phyloP scores from a whole-genome alignment of 1,139 yeast genomes.

The Candida gigantensis region DNA sequence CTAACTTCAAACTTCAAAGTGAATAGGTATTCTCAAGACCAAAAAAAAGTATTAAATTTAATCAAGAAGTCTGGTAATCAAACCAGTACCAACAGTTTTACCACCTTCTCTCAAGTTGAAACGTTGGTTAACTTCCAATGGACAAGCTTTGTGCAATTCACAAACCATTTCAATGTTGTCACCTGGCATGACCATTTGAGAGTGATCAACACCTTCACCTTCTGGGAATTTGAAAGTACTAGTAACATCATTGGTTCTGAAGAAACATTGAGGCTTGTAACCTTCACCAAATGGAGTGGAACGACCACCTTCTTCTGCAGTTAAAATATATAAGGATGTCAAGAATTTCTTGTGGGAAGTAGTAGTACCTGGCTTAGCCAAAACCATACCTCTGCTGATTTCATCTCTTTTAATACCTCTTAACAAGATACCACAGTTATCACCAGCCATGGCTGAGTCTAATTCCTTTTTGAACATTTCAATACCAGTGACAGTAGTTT shows the following conservation, averaged over 20 bases:
- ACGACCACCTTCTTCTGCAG: slow-evolving; percentile 99
- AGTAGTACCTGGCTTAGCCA: slow-evolving; percentile 89
- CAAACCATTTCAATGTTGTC: slow-evolving; percentile 97
- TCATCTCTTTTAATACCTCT: slow-evolving; percentile 99
- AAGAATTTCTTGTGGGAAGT: slow-evolving; percentile 93
- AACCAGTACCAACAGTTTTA: slow-evolving; percentile 98
- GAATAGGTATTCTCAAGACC: too few relatives aligned
- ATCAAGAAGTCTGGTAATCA: slow-evolving; percentile 90
- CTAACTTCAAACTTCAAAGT: too few relatives aligned
- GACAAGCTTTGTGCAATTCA: slow-evolving; percentile 87
- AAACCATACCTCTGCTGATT: slow-evolving; percentile 95
- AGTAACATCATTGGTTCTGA: slow-evolving; percentile 96
- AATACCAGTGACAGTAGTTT: slow-evolving; percentile 95
- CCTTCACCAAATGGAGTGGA: slow-evolving; percentile 95
- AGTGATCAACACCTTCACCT: slow-evolving; percentile 78
- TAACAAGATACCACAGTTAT: slow-evolving; percentile 94
- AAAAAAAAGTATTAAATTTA: slow-evolving; percentile 28
- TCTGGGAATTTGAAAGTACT: slow-evolving; percentile 90
- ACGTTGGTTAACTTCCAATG: slow-evolving; percentile 94
- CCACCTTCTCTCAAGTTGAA: slow-evolving; percentile 99
- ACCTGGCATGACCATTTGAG: slow-evolving; percentile 95
- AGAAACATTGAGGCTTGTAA: slow-evolving; percentile 97
- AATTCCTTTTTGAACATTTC: slow-evolving; percentile 99
- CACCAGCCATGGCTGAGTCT: slow-evolving; percentile 98
- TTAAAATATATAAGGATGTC: slow-evolving; percentile 88